These are phyloP conservation scores for Phragmites australis DNA, from an alignment of 176 grass and related monocot species.

Conservation along the genomic window DNA sequence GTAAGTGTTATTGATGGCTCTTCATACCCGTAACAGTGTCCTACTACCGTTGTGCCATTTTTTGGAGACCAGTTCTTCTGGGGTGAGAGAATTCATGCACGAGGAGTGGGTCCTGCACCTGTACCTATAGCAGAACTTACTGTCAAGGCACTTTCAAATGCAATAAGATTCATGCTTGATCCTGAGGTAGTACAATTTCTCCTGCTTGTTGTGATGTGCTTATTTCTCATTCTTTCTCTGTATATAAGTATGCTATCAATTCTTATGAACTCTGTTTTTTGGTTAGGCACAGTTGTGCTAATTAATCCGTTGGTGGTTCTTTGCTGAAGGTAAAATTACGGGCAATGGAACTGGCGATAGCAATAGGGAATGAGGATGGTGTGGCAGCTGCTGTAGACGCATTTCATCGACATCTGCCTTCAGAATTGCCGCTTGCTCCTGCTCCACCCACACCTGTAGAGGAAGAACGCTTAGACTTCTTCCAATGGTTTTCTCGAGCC, in stretches of 20 bases:
- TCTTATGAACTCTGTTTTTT: constrained; percentile 4
- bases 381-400: constrained; percentile 76
- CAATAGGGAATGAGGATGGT: constrained; percentile 90
- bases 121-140: constrained; percentile 83
- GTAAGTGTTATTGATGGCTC: constrained; percentile 13
- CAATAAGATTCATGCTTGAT: constrained; percentile 89
- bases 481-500: constrained; percentile 57
- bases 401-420: constrained; percentile 80
- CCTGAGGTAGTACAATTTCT: constrained; percentile 60
- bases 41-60: constrained; percentile 84
- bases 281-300: constrained; percentile 7
- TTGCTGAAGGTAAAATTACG: constrained; percentile 73
- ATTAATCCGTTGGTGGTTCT: constrained; percentile 18
- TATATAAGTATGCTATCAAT: background rate
- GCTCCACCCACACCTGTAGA: constrained; percentile 38
- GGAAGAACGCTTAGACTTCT: constrained; percentile 47
- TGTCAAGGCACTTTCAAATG: constrained; percentile 69
- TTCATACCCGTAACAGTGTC: constrained; percentile 62
- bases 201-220: background rate
- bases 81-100: constrained; percentile 79
- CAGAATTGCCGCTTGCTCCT: constrained; percentile 50
- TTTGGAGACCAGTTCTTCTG: constrained; percentile 98
- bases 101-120: constrained; percentile 80
- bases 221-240: background rate
- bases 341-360: constrained; percentile 69